Evolutionary conservation across 2,329 filamentous ascomycete genomes (phyloP).

Genomic region (Cryphonectria naterciae): DNA sequence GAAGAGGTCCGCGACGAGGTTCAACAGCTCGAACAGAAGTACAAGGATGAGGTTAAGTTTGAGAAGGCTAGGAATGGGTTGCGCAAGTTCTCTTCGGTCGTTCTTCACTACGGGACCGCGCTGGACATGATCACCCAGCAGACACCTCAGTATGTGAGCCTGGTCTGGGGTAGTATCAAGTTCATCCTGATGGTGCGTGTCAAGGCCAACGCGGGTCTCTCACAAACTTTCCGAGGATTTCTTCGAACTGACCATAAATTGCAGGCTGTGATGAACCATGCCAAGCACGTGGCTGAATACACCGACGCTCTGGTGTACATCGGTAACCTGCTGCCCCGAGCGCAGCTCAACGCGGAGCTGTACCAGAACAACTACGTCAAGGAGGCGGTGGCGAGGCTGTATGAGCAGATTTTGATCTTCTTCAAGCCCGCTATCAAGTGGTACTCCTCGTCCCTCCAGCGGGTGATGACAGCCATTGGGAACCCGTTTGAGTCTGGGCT

Average conservation of each 20-base stretch:
- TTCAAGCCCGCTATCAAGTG: slow-evolving; percentile 8
- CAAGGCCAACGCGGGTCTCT: neutral
- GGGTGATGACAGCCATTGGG: neutral
- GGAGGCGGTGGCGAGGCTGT: neutral
- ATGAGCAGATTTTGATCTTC: slow-evolving; percentile 2
- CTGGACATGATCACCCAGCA: slow-evolving; percentile 1
- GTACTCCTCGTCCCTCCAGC: neutral
- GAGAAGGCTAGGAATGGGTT: neutral
- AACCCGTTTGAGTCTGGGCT: neutral
- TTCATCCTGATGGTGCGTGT: slow-evolving; percentile 4
- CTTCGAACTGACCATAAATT: neutral
- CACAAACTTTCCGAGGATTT: too few species aligned
- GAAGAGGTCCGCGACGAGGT: neutral
- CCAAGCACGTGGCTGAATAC: slow-evolving; percentile 1
- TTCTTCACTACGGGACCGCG: neutral
- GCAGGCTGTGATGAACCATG: slow-evolving; percentile 7
- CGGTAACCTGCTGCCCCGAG: neutral
- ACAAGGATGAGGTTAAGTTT: slow-evolving; percentile 1
- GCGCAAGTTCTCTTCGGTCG: slow-evolving; percentile 1
- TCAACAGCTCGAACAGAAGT: neutral
- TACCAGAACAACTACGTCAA: slow-evolving; percentile 5
- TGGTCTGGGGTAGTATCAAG: slow-evolving; percentile 5
- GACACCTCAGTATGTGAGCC: slow-evolving; percentile 8
- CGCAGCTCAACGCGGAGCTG: slow-evolving; percentile 4
- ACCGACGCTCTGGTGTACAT: neutral